Percentiles rank a stretch among this genome's conserved stretches.
Evolutionary conservation across 2,329 filamentous ascomycete species (phyloP).

Genomic region (Fusarium sp.): DNA sequence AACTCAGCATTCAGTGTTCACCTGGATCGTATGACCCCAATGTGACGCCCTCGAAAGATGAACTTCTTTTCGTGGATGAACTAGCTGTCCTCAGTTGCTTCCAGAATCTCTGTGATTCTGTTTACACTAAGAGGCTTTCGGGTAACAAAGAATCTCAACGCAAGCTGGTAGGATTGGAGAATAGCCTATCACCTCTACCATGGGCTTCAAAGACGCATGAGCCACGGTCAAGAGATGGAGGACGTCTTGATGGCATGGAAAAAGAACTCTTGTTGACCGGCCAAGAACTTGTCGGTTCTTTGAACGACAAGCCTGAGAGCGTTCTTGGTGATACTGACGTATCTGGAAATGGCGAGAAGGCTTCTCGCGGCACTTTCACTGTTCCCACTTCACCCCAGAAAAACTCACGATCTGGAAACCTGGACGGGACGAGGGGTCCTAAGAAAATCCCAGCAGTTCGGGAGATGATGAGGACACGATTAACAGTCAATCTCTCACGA

Average conservation of each 20-base stretch:
- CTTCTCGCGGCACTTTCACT: not conserved
- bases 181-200: not conserved
- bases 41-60: slow-evolving; percentile 75
- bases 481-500: slow-evolving; percentile 47
- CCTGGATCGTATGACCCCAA: slow-evolving; percentile 75
- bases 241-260: not conserved
- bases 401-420: not conserved
- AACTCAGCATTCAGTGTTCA: slow-evolving; percentile 70
- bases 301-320: slow-evolving; percentile 16
- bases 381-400: not conserved
- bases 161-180: not conserved
- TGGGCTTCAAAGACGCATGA: not conserved
- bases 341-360: not conserved
- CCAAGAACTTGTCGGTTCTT: slow-evolving; percentile 13
- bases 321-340: not conserved
- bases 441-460: slow-evolving; percentile 3
- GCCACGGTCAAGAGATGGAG: not conserved
- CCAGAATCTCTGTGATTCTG: slow-evolving; percentile 52
- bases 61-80: slow-evolving; percentile 73
- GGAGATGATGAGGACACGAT: slow-evolving; percentile 42
- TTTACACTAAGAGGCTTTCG: slow-evolving; percentile 46
- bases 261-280: not conserved
- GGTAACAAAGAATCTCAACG: not conserved
- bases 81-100: slow-evolving; percentile 56
- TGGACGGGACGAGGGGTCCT: not conserved